Evolutionary conservation across 208 protist species (phyloP).

Genomic region (Trypanosoma caninum): DNA sequence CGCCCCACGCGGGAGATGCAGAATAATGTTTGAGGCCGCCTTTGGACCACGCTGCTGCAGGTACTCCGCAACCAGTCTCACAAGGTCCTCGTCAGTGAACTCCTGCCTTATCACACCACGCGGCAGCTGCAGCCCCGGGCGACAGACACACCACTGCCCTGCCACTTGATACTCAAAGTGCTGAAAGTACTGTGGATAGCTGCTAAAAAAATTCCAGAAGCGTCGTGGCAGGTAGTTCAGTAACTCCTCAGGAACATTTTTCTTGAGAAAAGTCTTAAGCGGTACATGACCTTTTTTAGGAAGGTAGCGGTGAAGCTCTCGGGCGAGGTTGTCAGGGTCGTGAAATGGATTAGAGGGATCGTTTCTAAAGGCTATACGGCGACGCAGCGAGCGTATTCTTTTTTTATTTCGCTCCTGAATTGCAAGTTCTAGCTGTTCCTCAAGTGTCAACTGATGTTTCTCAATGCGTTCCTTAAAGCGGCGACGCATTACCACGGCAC

Average conservation of each 20-base stretch:
- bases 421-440: conserved; percentile 84
- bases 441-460: conserved; percentile 55
- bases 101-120: conserved; percentile 74
- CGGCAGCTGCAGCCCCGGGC: conserved; percentile 71
- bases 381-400: conserved; percentile 61
- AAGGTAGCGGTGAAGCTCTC: conserved; percentile 70
- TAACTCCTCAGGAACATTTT: conserved; percentile 68
- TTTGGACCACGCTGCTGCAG: conserved; percentile 49
- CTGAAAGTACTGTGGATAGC: conserved; percentile 84
- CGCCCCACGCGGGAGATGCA: conserved; percentile 75
- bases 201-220: conserved; percentile 75
- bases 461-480: conserved; percentile 63
- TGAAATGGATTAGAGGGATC: conserved; percentile 83
- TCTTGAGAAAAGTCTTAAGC: conserved; percentile 63
- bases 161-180: conserved; percentile 80
- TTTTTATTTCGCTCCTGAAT: conserved; percentile 50
- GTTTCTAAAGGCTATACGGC: conserved; percentile 81
- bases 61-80: conserved; percentile 72
- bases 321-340: conserved; percentile 88
- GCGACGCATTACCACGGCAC: conserved; percentile 73
- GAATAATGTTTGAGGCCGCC: conserved; percentile 38
- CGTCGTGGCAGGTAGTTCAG: conserved; percentile 64
- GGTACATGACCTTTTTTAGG: conserved; percentile 66
- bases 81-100: conserved; percentile 77
- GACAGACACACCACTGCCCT: conserved; percentile 62